Evolutionary conservation across 2,329 filamentous ascomycete species (phyloP).

Genomic region (Epichloe hybrida): DNA sequence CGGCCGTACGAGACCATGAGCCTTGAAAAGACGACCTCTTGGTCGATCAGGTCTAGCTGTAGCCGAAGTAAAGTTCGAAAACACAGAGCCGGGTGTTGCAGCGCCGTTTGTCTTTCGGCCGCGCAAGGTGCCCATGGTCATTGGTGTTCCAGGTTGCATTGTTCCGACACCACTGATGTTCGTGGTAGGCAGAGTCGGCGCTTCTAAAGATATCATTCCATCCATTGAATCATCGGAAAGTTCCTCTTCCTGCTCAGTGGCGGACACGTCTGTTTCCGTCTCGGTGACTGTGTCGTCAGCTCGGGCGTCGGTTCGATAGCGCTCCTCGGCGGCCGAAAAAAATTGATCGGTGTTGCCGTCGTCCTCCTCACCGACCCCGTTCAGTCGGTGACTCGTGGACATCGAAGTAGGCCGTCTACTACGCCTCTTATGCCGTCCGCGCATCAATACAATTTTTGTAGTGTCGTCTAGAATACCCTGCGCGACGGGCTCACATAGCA

Average conservation of each 20-base stretch:
- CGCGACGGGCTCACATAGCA: constrained; percentile 86
- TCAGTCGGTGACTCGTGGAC: constrained; percentile 28
- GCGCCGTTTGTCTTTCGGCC: constrained; percentile 56
- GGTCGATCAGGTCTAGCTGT: constrained; percentile 63
- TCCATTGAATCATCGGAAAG: constrained; percentile 85
- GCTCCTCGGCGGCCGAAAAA: constrained; percentile 75
- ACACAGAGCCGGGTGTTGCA: constrained; percentile 74
- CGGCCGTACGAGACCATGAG: constrained; percentile 57
- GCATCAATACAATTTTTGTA: constrained; percentile 74
- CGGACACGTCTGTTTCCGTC: constrained; percentile 49
- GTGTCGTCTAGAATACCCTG: constrained; percentile 67
- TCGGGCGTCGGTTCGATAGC: constrained; percentile 42
- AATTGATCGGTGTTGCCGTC: constrained; percentile 85
- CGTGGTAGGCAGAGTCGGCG: constrained; percentile 64
- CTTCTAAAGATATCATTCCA: constrained; percentile 81
- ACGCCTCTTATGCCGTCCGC: constrained; percentile 43
- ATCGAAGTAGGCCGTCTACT: constrained; percentile 34
- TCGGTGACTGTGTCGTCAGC: constrained; percentile 49
- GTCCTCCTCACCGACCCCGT: constrained; percentile 47
- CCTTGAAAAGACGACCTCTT: constrained; percentile 70
- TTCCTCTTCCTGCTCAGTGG: constrained; percentile 53
- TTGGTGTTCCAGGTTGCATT: constrained; percentile 67
- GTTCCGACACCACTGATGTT: constrained; percentile 69
- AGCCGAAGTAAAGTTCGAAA: constrained; percentile 74
- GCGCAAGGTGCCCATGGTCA: constrained; percentile 47